Evolutionary conservation across 2,329 filamentous ascomycete species (phyloP), one percentile per base, ranked within the genome.

Genomic region (Fusarium piperis): DNA sequence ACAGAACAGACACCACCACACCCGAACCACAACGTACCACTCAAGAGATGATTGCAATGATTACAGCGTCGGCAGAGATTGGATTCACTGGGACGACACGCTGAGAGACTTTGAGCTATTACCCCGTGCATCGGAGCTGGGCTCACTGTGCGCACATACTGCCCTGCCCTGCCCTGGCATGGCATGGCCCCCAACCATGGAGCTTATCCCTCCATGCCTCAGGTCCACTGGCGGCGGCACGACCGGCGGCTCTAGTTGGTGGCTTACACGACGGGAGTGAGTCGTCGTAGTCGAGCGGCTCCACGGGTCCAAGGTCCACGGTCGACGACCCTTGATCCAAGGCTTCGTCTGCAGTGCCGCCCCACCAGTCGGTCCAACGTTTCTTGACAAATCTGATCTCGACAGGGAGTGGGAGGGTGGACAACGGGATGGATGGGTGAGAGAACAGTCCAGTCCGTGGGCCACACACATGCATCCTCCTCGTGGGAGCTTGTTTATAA

Each of bases 371-470:
- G 64, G 53, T 69, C 53, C 64, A 74, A 74, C 64, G 61, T 69
- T 72, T 67, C 62, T 71, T 66, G 74, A 73, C 72, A 74, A 76
- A 72, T 74, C 71, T 72, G 70, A 75, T 74, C 71, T 68, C 46
- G 33, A 55, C 56, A 59, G 35, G 60, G 58, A 59, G 36, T 65
- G 53, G 23, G n/a, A n/a, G 55, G 28, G 30, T 33, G 38, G 61
- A 48, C 26, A 6, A 28, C 20, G 26, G 44, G 44, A 23, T 33
- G 53, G 18, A 18, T 23, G 52, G n/a, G 15, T 18, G 36, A 55
- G 51, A 16, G 28, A 55, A 18, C 39, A 38, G 30, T 13, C 20
- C 41, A 46, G 35, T 38, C 51, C 51, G 46, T 62, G 48, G 46
- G 44, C 51, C 51, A 53, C 51, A 46, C 41, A 41, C 38, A 46